phyloP scores from a whole-genome alignment of 2,329 filamentous ascomycete genomes.

The Sclerotinia sclerotiorum region DNA sequence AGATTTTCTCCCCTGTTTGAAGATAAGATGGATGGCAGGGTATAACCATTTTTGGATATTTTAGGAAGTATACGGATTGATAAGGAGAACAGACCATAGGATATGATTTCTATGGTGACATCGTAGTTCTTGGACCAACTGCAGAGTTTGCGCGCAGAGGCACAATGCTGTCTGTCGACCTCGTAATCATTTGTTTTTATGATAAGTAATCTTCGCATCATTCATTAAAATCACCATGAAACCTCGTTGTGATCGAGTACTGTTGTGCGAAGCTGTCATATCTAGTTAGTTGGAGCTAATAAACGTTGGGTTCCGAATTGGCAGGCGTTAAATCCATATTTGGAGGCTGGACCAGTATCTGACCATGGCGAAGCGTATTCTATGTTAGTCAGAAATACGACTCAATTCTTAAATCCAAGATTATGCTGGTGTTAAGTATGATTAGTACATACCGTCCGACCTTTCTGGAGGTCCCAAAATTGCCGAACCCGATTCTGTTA shows the following conservation, averaged over 20 bases:
- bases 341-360: not conserved
- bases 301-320: not conserved
- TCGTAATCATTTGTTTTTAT: not conserved
- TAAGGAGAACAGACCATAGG: not conserved
- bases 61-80: not conserved
- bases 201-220: not conserved
- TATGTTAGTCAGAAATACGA: not conserved
- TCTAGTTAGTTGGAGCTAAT: not conserved
- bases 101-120: not conserved
- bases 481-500: not conserved
- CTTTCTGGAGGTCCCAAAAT: constrained; percentile 4
- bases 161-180: not conserved
- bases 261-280: not conserved
- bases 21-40: not conserved
- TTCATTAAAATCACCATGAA: not conserved
- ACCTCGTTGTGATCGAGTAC: not conserved
- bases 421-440: not conserved
- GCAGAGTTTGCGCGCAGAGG: not conserved
- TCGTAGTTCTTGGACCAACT: not conserved
- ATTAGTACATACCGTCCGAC: not conserved
- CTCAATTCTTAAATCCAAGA: not conserved
- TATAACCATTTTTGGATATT: not conserved
- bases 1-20: not conserved
- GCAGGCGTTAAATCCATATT: not conserved
- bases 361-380: not conserved